Base-by-base conservation (phyloP, 352 stramenopile species). In the Globisporangium recalcitrans region DNA sequence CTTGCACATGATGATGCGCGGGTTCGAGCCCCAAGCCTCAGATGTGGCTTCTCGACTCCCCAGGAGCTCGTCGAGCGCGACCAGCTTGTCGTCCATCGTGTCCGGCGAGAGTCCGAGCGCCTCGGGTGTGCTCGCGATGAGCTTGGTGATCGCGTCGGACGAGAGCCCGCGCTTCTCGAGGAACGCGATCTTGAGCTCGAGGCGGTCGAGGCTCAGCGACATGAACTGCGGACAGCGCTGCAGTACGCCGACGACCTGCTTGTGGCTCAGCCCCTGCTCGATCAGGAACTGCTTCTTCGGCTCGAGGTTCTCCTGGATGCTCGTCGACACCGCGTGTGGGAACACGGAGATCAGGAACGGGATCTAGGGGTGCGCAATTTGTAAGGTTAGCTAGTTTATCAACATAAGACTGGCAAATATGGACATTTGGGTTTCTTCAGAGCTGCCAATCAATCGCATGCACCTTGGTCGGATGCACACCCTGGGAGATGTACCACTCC, bases 1-100 rank as follows among this genome's bases (percentile, higher is more conserved):
- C 64, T 82, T 89, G 67, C 62, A 68, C 77, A 87, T 89, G 34
- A 89, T 67, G 22, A 89, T 59, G 42, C 74, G 75, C 14, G 65
- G 60, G 29, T 70, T 76, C 1, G 34, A 40, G 4, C 62, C 8
- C 64, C 79, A 74, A 24, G 74, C 38, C 2, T 29, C 16, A 5
- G 63, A 27, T 0, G 63, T 74, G 27, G 51, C 53, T 6, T 68
- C 68, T 9, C 54, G 34, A 2, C n/a, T 31, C 13, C 80, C 78
- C 51, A 84, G 76, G 36, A 85, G 62, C 16, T 70, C 62, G 19
- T 87, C 69, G 31, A 88, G 32, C 22, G 65, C 53, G 8, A 66
- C 27, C 13, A 88, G 54, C 51, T 83, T 87, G 31, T 64, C 64
- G 38, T 82, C 54, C 27, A 90, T 75, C 27, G 68, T 63, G 1